Percentiles rank a stretch among this genome's conserved stretches.
phyloP scores from a whole-genome alignment of 2,329 filamentous ascomycete species.

The Xylaria hypoxylon region DNA sequence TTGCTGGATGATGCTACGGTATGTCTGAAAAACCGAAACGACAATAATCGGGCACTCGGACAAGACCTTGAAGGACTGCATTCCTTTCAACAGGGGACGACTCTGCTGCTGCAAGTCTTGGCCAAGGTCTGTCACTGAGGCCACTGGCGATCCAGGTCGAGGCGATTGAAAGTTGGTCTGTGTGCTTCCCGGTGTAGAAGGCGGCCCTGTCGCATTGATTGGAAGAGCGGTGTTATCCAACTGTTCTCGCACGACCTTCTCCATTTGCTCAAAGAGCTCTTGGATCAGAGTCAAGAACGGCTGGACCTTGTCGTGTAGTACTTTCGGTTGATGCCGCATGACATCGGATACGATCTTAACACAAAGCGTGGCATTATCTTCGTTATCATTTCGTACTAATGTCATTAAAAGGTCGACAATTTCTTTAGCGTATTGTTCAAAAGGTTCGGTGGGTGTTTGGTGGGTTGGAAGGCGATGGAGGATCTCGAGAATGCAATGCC shows the following conservation, averaged over 20 bases:
- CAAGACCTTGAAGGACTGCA: constrained; percentile 99
- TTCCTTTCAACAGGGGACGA: constrained; percentile 86
- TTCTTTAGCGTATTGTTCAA: constrained; percentile 89
- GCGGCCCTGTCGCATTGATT: constrained; percentile 65
- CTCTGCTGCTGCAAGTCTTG: constrained; percentile 84
- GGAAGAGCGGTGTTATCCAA: constrained; percentile 80
- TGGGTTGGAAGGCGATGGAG: constrained; percentile 83
- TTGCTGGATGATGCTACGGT: constrained; percentile 79
- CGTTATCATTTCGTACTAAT: constrained; percentile 90
- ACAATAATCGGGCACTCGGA: constrained; percentile 99
- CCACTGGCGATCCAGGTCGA: constrained; percentile 88
- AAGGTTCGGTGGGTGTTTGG: constrained; percentile 78
- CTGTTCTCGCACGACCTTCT: constrained; percentile 92
- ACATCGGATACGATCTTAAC: constrained; percentile 99
- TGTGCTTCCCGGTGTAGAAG: constrained; percentile 74
- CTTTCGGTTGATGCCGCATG: constrained; percentile 90
- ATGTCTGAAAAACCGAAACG: constrained; percentile 96
- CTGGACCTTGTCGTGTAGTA: constrained; percentile 82
- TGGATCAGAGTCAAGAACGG: constrained; percentile 91
- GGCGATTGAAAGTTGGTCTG: constrained; percentile 86
- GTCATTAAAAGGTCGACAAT: constrained; percentile 91
- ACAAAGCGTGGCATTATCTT: constrained; percentile 98
- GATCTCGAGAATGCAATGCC: constrained; percentile 94
- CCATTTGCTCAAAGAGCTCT: constrained; percentile 95
- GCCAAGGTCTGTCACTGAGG: constrained; percentile 82